Percentiles rank a stretch among this genome's conserved stretches.
phyloP scores from a whole-genome alignment of 1,284 basidiomycete species.

The Athelia psychrophila region DNA sequence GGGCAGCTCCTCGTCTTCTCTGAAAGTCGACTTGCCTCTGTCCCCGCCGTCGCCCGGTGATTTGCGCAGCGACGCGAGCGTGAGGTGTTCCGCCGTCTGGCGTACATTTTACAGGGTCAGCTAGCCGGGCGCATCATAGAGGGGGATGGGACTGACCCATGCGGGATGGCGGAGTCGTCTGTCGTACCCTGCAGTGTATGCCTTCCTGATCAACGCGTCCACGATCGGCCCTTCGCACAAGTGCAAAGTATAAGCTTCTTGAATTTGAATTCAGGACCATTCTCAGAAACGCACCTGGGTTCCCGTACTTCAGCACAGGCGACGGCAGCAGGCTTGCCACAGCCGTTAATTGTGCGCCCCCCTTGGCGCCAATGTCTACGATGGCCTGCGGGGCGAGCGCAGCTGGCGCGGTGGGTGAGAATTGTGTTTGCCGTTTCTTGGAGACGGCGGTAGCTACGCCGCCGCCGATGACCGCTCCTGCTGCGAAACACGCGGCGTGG shows the following conservation, averaged over 20 bases:
- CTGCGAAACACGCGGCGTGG: conserved; percentile 69
- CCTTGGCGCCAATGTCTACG: conserved; percentile 33
- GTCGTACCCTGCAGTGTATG: conserved; percentile 91
- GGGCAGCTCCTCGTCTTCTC: conserved; percentile 83
- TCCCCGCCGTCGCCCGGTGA: conserved; percentile 54
- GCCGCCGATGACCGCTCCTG: conserved; percentile 69
- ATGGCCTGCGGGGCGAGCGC: conserved; percentile 13
- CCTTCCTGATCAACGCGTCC: conserved; percentile 77
- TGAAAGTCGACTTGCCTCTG: conserved; percentile 78
- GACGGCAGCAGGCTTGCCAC: conserved; percentile 20
- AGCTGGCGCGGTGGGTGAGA: conserved; percentile 5
- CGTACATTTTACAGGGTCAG: not conserved
- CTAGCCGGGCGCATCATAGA: not conserved
- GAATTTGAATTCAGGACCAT: no score
- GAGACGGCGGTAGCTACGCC: conserved; percentile 49
- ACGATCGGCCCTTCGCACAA: conserved; percentile 89
- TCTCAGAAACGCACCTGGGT: conserved; percentile 54
- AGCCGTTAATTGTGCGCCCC: conserved; percentile 27
- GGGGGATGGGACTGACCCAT: conserved; percentile 57
- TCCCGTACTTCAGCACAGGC: conserved; percentile 65
- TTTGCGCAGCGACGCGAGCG: conserved; percentile 67
- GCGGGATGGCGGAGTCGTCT: conserved; percentile 87
- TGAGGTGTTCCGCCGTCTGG: conserved; percentile 91
- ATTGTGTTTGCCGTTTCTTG: conserved; percentile 20
- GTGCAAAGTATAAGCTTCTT: conserved; percentile 27